Base-by-base conservation (phyloP, 257 asterid species). In the Solanum tarapatanum region DNA sequence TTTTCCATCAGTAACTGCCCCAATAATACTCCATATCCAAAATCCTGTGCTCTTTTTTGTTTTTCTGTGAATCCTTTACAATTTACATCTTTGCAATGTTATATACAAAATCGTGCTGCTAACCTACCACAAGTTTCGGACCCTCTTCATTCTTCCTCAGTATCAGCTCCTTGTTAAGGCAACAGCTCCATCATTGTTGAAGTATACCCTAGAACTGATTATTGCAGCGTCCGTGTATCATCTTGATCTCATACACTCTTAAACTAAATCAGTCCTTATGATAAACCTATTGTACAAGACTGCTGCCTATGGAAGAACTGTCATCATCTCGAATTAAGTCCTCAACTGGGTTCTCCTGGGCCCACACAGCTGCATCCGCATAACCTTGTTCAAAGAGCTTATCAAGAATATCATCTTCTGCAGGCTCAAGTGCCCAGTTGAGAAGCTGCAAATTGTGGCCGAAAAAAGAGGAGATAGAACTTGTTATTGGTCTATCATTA, bases 351-450 rank as follows among this genome's bases (percentile, higher is more conserved):
- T 97, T 97, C 73, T 91, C 92, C 89, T 88, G 83, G 7, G 98
- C 96, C 99, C 98, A 97, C 66, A 91, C 94, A 23, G 95, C 91
- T 19, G 99, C 99, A 87, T 97, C 99, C 32, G 69, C 86, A 75
- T 94, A 94, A 30, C 99, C 99, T 26, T 91, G 93, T 93, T 94
- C 96, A 45, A 94, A 97, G 39, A 95, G 96, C 89, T 66, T 91
- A 73, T 97, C 99, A 5, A 97, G 98, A 89, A 94, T 90, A 87
- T 91, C 90, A 75, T 97, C 99, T 72, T 93, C 93, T 75, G 98
- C 99, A 74, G 99, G 99, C 91, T 97, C 98, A 24, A 97, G 96
- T 69, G 99, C 98, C 99, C 98, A 97, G n/a, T 93, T 97, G 28
- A 97, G 94, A 72, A 94, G 98, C 98, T 96, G 91, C 69, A 70